Percentiles rank a stretch among this genome's conserved stretches.
Conservation (phyloP, 331 rosid species). For the Quercus tomentella region DNA sequence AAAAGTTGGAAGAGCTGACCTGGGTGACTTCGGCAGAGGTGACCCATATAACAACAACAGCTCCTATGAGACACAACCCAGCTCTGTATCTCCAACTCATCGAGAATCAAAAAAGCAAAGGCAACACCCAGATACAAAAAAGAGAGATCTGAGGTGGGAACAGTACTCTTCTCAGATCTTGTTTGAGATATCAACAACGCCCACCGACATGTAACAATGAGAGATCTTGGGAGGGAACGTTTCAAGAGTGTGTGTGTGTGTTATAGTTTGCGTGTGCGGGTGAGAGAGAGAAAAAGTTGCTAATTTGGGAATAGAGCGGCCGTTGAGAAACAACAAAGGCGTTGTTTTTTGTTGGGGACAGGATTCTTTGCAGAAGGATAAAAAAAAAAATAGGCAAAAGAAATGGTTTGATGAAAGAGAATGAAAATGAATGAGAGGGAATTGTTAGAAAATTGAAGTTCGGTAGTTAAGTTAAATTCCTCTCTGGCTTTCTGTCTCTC, state of each 20-base stretch:
- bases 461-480: neutral
- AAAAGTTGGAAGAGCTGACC: slow-evolving; percentile 31
- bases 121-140: slow-evolving; percentile 29
- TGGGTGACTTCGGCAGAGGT: slow-evolving; percentile 97
- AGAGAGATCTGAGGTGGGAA: slow-evolving; percentile 25
- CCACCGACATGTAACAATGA: slow-evolving; percentile 17
- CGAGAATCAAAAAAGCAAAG: slow-evolving; percentile 7
- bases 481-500: too few species aligned
- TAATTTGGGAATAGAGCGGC: slow-evolving; percentile 5
- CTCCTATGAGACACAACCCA: slow-evolving; percentile 73
- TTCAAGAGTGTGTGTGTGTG: slow-evolving; percentile 8
- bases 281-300: neutral
- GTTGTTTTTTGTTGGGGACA: neutral
- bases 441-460: neutral
- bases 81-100: slow-evolving; percentile 88
- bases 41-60: slow-evolving; percentile 92
- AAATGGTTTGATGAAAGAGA: neutral
- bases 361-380: slow-evolving; percentile 20
- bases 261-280: neutral
- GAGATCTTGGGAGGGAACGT: slow-evolving; percentile 31
- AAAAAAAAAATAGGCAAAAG: neutral
- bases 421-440: slow-evolving; percentile 13
- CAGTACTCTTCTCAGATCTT: slow-evolving; percentile 24
- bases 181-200: slow-evolving; percentile 11
- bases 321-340: neutral